These are phyloP conservation scores for Epichloe sp. DNA, from an alignment of 2,329 filamentous ascomycete species.

Conservation along the genomic window DNA sequence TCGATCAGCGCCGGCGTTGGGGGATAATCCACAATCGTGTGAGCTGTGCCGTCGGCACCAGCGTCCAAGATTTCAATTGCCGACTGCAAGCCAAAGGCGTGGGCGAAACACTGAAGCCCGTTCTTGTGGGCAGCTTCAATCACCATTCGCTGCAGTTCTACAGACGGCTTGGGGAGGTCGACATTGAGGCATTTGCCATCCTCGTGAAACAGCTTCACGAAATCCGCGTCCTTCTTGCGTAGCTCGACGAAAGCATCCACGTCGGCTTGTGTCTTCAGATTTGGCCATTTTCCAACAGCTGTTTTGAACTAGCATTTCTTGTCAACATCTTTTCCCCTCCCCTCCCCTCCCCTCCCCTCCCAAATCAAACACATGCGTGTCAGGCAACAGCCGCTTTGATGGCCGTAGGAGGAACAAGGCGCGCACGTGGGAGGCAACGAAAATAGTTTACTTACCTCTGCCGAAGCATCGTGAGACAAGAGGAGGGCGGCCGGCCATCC, in stretches of 20 bases:
- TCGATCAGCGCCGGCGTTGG: conserved; percentile 12
- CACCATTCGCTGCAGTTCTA: conserved; percentile 31
- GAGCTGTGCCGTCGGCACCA: conserved; percentile 18
- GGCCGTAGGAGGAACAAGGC: background rate
- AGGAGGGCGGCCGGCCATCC: conserved; percentile 30
- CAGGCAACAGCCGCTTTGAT: background rate
- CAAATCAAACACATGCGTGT: background rate
- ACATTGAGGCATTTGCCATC: conserved; percentile 26
- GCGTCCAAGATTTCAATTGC: conserved; percentile 15
- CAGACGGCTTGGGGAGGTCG: conserved; percentile 23
- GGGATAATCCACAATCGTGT: conserved; percentile 18
- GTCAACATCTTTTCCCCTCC: background rate
- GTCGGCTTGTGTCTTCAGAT: conserved; percentile 21
- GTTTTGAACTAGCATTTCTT: conserved; percentile 17
- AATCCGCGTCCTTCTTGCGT: conserved; percentile 28
- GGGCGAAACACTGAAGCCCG: conserved; percentile 15
- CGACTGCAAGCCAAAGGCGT: conserved; percentile 13
- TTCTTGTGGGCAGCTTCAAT: conserved; percentile 22
- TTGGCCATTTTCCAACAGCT: conserved; percentile 26
- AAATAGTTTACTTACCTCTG: conserved; percentile 2
- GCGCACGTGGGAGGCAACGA: background rate
- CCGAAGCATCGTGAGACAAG: conserved; percentile 1
- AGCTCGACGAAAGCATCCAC: conserved; percentile 28
- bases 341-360: no score
- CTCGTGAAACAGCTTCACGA: conserved; percentile 40